Base-by-base conservation (phyloP, 2,329 filamentous ascomycete species). In the Fusarium devonianum region DNA sequence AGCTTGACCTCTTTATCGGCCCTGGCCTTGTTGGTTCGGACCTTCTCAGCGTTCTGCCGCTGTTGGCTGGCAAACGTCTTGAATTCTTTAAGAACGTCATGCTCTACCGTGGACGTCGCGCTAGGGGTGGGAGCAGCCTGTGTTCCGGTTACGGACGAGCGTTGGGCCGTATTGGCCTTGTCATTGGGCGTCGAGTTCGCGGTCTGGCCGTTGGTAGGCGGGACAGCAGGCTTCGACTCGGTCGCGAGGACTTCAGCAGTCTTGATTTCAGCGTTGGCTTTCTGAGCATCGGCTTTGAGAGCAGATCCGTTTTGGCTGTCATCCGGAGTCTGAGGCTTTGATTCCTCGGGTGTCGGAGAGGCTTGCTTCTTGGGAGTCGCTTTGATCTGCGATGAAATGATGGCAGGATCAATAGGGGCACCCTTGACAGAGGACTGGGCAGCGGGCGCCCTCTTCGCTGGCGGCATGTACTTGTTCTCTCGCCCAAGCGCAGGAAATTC, bases 1-100 rank as follows among this genome's bases (percentile, higher is more conserved):
- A 99, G 73, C 72, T 96, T 97, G 58, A 94, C 86, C 60, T 92
- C 91, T 70, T 96, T 96, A 69, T 97, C 94, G 50, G 80, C 81
- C 67, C 81, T 84, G 8, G 79, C 79, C 69, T 86, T 87, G 61
- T 73, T 81, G 54, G 70, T 75, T 34, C 84, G 77, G 28, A 71
- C 76, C 64, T 84, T 82, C 63, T 86, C 82, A 5, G 78, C 78
- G 49, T 78, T 79, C 47, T 73, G 75, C 47, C 81, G 77, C 67
- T 85, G 78, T 50, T 78, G 77, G 17, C 72, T 78, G 14, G 84
- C 85, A 68, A 89, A 89, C 7, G 72, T 76, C 68, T 84, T 87
- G 70, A 88, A 89, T 2, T 82, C 79, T 41, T 78, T 80, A 16
- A 85, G 69, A 25, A 88, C 81, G 53, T 86, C 83, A 21, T 73